Evolutionary conservation across 2,329 filamentous ascomycete species (phyloP).

Genomic region (Diaporthe longicolla): DNA sequence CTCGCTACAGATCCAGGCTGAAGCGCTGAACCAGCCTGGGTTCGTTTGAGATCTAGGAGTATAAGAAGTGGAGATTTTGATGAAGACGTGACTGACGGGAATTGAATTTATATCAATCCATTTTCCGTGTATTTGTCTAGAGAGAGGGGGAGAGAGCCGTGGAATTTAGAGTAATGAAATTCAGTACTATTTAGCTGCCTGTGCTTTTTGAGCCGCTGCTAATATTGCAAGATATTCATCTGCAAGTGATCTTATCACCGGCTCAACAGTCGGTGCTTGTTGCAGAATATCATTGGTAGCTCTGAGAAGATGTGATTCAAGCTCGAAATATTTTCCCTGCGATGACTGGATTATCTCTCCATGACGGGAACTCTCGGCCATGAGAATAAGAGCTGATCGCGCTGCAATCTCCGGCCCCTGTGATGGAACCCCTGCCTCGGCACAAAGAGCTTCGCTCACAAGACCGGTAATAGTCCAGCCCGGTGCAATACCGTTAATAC

Average conservation of each 20-base stretch:
- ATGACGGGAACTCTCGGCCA: neutral
- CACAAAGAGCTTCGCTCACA: neutral
- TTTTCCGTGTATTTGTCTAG: no score
- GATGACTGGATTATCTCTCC: constrained; percentile 10
- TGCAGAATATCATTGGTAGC: neutral
- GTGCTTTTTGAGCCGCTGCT: neutral
- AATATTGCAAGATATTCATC: constrained; percentile 1
- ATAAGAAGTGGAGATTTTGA: no score
- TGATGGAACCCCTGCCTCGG: constrained; percentile 1
- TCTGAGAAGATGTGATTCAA: constrained; percentile 10
- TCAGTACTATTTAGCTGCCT: neutral
- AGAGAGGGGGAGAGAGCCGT: no score
- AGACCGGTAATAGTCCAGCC: constrained; percentile 12
- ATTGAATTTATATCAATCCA: no score
- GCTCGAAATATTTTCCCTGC: constrained; percentile 16
- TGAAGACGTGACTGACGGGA: no score
- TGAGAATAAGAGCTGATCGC: constrained; percentile 16
- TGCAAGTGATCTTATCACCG: neutral
- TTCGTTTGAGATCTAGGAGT: no score
- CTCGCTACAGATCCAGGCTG: no score
- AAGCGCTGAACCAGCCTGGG: no score
- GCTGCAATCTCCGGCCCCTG: constrained; percentile 23
- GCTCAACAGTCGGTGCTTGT: neutral
- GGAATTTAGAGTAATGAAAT: no score
- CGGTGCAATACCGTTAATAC: neutral